Conservation (phyloP, 2,329 filamentous ascomycete genomes). For the Aspergillus ruber region DNA sequence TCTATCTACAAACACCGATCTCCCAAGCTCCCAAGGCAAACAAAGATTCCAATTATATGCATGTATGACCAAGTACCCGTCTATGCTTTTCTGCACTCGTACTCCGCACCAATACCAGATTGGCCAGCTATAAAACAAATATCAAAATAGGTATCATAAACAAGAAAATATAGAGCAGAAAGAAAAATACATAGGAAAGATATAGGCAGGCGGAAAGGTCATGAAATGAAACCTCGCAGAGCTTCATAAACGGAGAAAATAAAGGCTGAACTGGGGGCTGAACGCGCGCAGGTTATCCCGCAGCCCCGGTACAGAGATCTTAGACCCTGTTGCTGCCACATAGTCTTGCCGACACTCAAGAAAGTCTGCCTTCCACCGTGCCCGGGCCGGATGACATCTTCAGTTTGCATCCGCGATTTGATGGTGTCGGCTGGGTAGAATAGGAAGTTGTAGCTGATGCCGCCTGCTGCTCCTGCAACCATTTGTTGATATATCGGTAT, state of each 20-base stretch:
- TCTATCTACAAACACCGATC: background rate
- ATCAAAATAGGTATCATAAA: conserved; percentile 13
- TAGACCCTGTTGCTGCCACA: conserved; percentile 80
- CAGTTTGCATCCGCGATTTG: conserved; percentile 94
- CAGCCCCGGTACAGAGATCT: conserved; percentile 88
- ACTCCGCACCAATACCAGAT: conserved; percentile 10
- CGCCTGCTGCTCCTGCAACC: conserved; percentile 76
- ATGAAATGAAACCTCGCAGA: conserved; percentile 61
- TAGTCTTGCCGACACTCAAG: conserved; percentile 58
- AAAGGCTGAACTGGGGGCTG: conserved; percentile 92
- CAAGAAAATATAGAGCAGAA: background rate
- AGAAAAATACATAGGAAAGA: conserved; percentile 1
- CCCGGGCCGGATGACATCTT: conserved; percentile 49
- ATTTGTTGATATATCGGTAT: conserved; percentile 83
- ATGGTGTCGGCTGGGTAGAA: conserved; percentile 98
- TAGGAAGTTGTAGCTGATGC: conserved; percentile 91
- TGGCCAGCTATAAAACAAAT: conserved; percentile 9
- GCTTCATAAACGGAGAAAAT: conserved; percentile 96
- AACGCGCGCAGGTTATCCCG: conserved; percentile 81
- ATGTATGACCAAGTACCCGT: no score
- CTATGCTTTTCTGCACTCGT: no score
- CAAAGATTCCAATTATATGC: no score
- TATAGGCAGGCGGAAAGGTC: background rate
- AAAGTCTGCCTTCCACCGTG: conserved; percentile 59
- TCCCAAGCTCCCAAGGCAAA: background rate